Evolutionary conservation across 1,284 basidiomycete genomes (phyloP), one percentile per base, ranked within the genome.

Genomic region (Testicularia cyperi): DNA sequence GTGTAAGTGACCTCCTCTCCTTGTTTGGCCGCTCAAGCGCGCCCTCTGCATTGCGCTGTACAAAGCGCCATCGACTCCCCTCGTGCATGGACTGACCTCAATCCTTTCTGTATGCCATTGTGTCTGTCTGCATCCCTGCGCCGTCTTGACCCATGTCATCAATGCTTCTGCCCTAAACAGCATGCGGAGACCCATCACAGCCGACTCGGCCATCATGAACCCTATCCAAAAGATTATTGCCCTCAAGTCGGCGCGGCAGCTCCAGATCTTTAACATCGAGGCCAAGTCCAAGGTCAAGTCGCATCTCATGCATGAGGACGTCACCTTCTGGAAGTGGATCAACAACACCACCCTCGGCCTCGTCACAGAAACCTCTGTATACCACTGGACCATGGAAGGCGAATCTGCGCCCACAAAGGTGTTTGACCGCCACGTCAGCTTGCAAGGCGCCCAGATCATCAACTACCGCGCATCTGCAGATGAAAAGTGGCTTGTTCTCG

Each of bases 271-370:
- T 83, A 96, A 98, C 79, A 91, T 99, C 65, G 92, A 73, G 90
- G 74, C 89, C 86, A 35, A 98, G 96, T 82, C 86, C 76, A 98
- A 98, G 80, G 88, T 98, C 78, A 96, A 96, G 77, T 91, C 92
- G 19, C 92, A 98, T 77, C 81, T 87, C 51, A 70, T 88, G 82
- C 87, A 86, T 77, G 92, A 97, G 77, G 95, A 98, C 72, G 84
- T 98, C 53, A 86, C 89, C 30, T 99, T 96, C 80, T 99, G 95
- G 95, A 96, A 94, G 77, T 99, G 95, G 95, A 86, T 97, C 49
- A 88, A 85, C 51, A 86, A 90, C 66, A 84, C 86, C 15, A 88
- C 87, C 18, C 86, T 99, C 57, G 95, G 94, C 72, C 84, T 98
- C 79, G 95, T 98, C 75, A 97, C 94, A 26, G 92, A 96, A 56